Conservation (phyloP, 1,284 basidiomycete genomes). For the Malassezia obtusa region DNA sequence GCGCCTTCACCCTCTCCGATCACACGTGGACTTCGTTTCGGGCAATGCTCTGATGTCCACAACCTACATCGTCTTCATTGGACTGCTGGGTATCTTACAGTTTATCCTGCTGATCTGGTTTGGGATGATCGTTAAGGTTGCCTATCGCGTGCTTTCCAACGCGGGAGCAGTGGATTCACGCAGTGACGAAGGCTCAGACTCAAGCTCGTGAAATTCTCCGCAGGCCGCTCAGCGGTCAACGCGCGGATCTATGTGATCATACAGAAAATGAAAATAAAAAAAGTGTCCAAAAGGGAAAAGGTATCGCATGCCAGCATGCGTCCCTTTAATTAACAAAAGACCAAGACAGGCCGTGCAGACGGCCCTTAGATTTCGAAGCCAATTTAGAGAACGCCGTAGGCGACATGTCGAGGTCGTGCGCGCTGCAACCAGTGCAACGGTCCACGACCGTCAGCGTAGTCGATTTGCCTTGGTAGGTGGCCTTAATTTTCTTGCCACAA, state of each 20-base stretch:
- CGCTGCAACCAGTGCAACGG: conserved; percentile 29
- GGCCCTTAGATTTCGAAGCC: conserved; percentile 21
- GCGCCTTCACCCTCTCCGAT: conserved; percentile 17
- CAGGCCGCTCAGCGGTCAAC: neutral
- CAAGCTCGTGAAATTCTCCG: neutral
- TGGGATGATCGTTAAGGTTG: conserved; percentile 69
- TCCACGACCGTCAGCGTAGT: conserved; percentile 34
- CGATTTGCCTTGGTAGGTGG: conserved; percentile 31
- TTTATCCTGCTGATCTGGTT: conserved; percentile 74
- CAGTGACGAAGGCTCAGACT: conserved; percentile 20
- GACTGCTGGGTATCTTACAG: conserved; percentile 49
- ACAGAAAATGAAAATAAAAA: neutral
- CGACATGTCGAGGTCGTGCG: conserved; percentile 33
- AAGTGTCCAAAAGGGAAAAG: neutral
- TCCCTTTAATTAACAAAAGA: conserved; percentile 9
- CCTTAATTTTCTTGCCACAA: conserved; percentile 39
- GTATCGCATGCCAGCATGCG: neutral
- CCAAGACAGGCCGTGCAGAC: conserved; percentile 29
- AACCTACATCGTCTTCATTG: conserved; percentile 19
- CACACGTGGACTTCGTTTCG: conserved; percentile 10
- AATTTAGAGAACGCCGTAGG: conserved; percentile 28
- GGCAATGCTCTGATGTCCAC: conserved; percentile 10
- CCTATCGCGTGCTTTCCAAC: conserved; percentile 67
- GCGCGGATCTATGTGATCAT: neutral
- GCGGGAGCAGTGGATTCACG: conserved; percentile 64